Evolutionary conservation across 257 asterid species (phyloP), one percentile per base, ranked within the genome.

Genomic region (Cynanchum wilfordii): DNA sequence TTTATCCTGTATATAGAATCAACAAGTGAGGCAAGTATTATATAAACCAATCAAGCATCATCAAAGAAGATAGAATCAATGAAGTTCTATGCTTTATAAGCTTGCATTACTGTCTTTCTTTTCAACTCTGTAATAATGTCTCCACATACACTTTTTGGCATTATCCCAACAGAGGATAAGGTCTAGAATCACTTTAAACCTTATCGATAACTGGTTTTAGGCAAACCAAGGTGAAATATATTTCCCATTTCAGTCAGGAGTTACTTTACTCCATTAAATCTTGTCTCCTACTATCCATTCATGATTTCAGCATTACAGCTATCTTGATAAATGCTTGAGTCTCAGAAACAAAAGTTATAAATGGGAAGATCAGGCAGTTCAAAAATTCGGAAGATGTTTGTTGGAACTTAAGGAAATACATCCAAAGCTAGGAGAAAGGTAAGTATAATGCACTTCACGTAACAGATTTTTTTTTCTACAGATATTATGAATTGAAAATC

Each of bases 1-100:
- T 86, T 88, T 95, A 72, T 92, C 99, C 99, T 95, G 86, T 78
- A 82, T 56, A 77, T 77, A 67, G 36, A 79, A 62, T 77, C 77
- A 77, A 47, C 59, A 68, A 72, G 72, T 75, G 76, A 70, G 40
- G 59, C 45, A 55, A 74, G 73, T 69, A 82, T 62, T 62, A 76
- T 59, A 45, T 64, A 69, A 57, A 74, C 36, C 62, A 71, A 80
- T 62, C 73, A 49, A 47, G 65, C 59, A 68, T 62, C 20, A 40
- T 7, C 69, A 68, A 70, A 76, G 63, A 42, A 75, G 73, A 71
- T 60, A 77, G 40, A 78, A 78, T 44, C 68, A 42, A 42, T 42
- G 47, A 1, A 12, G 69, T 27, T 44, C 24, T 72, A 27, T 29
- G n/a, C 70, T 64, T 16, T 24, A 1, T 13, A 36, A 10, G 8